Evolutionary conservation across 495 filamentous ascomycete species (phyloP).

Genomic region (Aspergillus cavernicola): DNA sequence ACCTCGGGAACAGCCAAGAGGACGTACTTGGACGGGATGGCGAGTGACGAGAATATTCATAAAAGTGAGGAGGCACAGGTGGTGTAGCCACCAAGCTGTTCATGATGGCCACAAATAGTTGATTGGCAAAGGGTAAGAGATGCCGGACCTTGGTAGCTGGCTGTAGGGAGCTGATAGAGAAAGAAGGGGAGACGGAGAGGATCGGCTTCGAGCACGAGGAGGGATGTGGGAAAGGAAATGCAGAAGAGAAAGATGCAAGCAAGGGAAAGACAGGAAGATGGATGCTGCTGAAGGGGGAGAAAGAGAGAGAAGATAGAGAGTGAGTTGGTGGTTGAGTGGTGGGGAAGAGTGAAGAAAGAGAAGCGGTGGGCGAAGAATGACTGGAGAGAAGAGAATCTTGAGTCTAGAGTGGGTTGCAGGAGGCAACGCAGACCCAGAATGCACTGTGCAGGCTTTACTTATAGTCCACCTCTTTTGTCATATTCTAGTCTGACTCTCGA

Average conservation of each 20-base stretch:
- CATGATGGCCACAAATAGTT: slow-evolving; percentile 49
- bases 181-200: slow-evolving; percentile 12
- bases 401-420: slow-evolving; percentile 39
- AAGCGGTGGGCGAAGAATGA: slow-evolving; percentile 41
- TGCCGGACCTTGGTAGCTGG: slow-evolving; percentile 8
- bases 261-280: slow-evolving; percentile 24
- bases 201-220: slow-evolving; percentile 14
- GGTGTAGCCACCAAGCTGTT: slow-evolving; percentile 61
- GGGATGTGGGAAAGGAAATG: slow-evolving; percentile 8
- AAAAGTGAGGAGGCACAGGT: slow-evolving; percentile 72
- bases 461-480: too few species aligned
- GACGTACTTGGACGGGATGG: slow-evolving; percentile 65
- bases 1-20: not conserved
- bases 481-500: too few species aligned
- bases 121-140: slow-evolving; percentile 27
- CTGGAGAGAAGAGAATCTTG: not conserved
- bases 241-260: slow-evolving; percentile 12
- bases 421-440: slow-evolving; percentile 38
- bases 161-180: slow-evolving; percentile 14
- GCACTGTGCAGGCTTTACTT: too few species aligned
- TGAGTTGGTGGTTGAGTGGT: slow-evolving; percentile 24
- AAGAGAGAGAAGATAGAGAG: slow-evolving; percentile 31
- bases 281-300: slow-evolving; percentile 18
- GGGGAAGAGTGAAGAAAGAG: slow-evolving; percentile 25
- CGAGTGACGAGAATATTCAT: slow-evolving; percentile 66